Percentiles rank a stretch among this genome's conserved stretches.
These are phyloP conservation scores for Sclerospora graminicola DNA, from an alignment of 352 stramenopile genomes.

Conservation along the genomic window DNA sequence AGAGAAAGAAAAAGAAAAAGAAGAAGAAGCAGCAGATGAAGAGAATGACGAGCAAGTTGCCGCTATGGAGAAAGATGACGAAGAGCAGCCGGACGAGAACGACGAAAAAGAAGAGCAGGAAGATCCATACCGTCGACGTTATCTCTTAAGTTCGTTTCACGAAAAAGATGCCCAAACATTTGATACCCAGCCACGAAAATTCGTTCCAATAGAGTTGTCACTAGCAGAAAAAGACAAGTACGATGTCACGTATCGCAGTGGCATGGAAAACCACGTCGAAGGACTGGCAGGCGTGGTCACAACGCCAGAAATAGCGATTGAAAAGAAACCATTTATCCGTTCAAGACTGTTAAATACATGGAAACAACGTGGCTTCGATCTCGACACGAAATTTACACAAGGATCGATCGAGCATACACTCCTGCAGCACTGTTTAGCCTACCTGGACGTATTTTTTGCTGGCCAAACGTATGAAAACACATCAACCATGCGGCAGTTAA, in stretches of 20 bases:
- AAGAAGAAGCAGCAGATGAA: slow-evolving; percentile 12
- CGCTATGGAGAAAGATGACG: slow-evolving; percentile 17
- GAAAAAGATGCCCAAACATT: slow-evolving; percentile 36
- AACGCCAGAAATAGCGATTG: slow-evolving; percentile 9
- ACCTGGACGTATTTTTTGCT: slow-evolving; percentile 63
- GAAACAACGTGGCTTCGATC: slow-evolving; percentile 29
- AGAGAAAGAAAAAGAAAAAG: slow-evolving; percentile 19
- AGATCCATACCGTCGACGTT: slow-evolving; percentile 59
- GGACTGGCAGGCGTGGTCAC: slow-evolving; percentile 12
- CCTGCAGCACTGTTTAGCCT: slow-evolving; percentile 37
- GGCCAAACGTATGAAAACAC: slow-evolving; percentile 57
- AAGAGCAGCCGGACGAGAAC: slow-evolving; percentile 12
- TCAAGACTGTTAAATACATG: slow-evolving; percentile 38
- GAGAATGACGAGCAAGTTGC: slow-evolving; percentile 13
- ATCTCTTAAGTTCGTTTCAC: slow-evolving; percentile 36
- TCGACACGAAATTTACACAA: slow-evolving; percentile 17
- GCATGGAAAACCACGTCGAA: slow-evolving; percentile 1
- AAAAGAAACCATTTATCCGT: slow-evolving; percentile 33
- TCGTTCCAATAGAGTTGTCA: slow-evolving; percentile 15
- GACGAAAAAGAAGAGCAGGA: slow-evolving; percentile 21
- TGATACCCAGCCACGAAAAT: slow-evolving; percentile 29
- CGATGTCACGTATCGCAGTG: slow-evolving; percentile 31
- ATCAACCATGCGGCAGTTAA: slow-evolving; percentile 36
- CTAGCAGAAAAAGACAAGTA: slow-evolving; percentile 21
- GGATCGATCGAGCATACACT: slow-evolving; percentile 42